phyloP scores from a whole-genome alignment of 495 filamentous ascomycete genomes.

The Hypoxylon lienhwacheense region DNA sequence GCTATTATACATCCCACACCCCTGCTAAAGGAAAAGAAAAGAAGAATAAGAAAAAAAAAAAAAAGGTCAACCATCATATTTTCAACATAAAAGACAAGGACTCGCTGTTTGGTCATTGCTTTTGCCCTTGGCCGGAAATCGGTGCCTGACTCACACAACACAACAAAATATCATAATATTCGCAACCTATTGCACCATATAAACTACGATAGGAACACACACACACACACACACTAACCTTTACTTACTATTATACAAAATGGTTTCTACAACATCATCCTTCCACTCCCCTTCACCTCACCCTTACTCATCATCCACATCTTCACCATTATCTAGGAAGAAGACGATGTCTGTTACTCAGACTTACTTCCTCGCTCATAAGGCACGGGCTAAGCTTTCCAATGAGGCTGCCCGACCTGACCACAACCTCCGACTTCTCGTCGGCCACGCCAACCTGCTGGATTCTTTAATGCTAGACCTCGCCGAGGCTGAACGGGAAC shows the following conservation, averaged over 20 bases:
- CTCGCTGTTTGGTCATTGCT: slow-evolving; percentile 33
- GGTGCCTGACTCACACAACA: slow-evolving; percentile 43
- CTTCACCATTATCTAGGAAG: slow-evolving; percentile 39
- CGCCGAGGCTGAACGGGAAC: slow-evolving; percentile 89
- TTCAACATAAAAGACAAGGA: slow-evolving; percentile 36
- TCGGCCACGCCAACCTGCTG: slow-evolving; percentile 96
- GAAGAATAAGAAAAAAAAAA: too few species aligned
- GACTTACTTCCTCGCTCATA: slow-evolving; percentile 96
- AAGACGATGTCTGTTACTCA: slow-evolving; percentile 94
- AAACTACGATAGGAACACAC: slow-evolving; percentile 19
- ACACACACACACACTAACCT: slow-evolving; percentile 15
- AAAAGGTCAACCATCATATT: slow-evolving; percentile 33
- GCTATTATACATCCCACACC: slow-evolving; percentile 18
- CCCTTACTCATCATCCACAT: slow-evolving; percentile 20
- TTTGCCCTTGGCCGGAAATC: slow-evolving; percentile 37
- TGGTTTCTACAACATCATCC: slow-evolving; percentile 36
- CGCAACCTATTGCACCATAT: slow-evolving; percentile 34
- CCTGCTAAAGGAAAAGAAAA: too few species aligned
- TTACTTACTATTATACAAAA: slow-evolving; percentile 35
- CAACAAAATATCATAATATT: slow-evolving; percentile 34
- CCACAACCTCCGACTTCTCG: slow-evolving; percentile 90
- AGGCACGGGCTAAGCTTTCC: slow-evolving; percentile 92
- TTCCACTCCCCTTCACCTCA: slow-evolving; percentile 37
- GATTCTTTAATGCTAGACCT: slow-evolving; percentile 96
- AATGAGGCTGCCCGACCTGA: slow-evolving; percentile 84